A percentile compares a stretch with the other conserved stretches of the same genome.
Conservation (phyloP, 257 asterid species). For the Agastache rugosa region DNA sequence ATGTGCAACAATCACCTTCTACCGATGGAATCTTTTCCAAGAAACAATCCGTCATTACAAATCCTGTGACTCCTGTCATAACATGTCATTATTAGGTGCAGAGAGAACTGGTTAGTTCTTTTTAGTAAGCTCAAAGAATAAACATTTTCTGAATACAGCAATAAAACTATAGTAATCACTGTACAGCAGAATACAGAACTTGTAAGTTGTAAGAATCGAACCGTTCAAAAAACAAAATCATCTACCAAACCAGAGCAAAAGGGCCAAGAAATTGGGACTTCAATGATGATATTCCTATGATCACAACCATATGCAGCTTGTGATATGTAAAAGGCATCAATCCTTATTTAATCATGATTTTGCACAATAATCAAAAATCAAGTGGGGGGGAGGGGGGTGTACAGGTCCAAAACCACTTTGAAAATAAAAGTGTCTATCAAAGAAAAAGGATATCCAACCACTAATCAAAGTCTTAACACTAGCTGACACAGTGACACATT, state of each 20-base stretch:
- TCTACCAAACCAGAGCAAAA: background rate
- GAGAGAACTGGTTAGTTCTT: conserved; percentile 5
- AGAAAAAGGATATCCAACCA: background rate
- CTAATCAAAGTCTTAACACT: conserved; percentile 6
- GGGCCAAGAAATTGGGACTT: background rate
- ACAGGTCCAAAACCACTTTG: background rate
- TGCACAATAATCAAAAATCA: too few relatives aligned
- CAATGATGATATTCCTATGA: background rate
- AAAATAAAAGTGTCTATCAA: background rate
- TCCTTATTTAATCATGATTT: too few relatives aligned
- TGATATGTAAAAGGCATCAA: background rate
- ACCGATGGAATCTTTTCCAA: conserved; percentile 31
- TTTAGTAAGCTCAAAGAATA: conserved; percentile 10
- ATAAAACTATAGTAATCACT: background rate
- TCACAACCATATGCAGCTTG: conserved; percentile 4
- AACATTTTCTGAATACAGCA: background rate
- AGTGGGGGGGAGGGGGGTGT: too few relatives aligned
- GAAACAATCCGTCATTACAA: conserved; percentile 38
- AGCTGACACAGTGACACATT: background rate
- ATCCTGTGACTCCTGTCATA: conserved; percentile 43
- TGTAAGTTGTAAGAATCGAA: background rate
- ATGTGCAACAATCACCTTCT: conserved; percentile 40
- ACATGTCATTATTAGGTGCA: conserved; percentile 34
- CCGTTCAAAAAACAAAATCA: background rate
- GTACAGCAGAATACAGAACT: background rate